Percentiles rank a stretch among this genome's conserved stretches.
Conservation (phyloP, 176 grass and related monocot species). For the Triticum aestivum region DNA sequence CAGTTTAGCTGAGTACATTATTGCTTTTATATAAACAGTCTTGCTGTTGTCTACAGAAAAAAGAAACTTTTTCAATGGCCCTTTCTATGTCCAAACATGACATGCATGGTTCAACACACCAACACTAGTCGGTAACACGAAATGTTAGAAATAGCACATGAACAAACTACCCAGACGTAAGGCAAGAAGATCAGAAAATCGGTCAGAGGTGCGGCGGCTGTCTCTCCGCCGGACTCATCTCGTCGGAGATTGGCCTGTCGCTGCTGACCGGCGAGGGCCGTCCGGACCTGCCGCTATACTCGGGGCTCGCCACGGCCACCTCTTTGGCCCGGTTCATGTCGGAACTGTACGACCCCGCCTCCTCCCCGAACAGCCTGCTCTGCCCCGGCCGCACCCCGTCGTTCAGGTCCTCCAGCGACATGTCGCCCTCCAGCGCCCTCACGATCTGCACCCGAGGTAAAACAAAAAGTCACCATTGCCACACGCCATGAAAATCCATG, state of each 20-base stretch:
- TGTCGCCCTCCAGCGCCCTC: conserved; percentile 59
- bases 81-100: background rate
- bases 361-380: conserved; percentile 48
- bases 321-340: conserved; percentile 38
- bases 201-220: background rate
- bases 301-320: conserved; percentile 32
- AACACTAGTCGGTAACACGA: background rate
- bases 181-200: background rate
- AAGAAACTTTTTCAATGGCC: background rate
- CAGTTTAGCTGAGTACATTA: too few relatives aligned
- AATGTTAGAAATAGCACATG: too few relatives aligned
- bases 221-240: conserved; percentile 19
- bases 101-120: background rate
- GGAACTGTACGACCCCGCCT: background rate
- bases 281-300: conserved; percentile 10
- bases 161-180: background rate
- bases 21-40: too few relatives aligned
- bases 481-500: background rate
- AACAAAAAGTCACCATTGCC: background rate
- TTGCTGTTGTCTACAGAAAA: background rate
- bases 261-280: conserved; percentile 9
- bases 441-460: conserved; percentile 47
- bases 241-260: conserved; percentile 10
- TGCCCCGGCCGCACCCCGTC: conserved; percentile 61
- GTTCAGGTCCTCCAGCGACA: conserved; percentile 69